Evolutionary conservation across 108 stramenopile species (phyloP).

Genomic region (Nitzschia sp.): DNA sequence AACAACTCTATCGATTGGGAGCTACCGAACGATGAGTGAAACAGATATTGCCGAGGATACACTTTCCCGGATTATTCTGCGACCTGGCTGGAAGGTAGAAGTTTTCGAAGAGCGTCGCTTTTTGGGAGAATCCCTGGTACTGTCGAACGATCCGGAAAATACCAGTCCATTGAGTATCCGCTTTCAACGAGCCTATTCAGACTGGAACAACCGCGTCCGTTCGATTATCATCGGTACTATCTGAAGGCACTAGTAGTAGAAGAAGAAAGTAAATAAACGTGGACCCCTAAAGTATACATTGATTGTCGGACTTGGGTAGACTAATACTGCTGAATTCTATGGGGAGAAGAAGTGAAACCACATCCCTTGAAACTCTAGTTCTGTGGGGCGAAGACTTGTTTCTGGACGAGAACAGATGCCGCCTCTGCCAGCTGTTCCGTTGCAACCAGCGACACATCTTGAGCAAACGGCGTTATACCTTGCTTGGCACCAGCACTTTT

Average conservation of each 20-base stretch:
- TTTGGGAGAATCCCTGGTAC: conserved; percentile 1
- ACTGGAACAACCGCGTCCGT: conserved; percentile 9
- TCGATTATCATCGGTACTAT: conserved; percentile 14
- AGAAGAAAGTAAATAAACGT: neutral
- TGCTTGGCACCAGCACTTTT: too few species aligned
- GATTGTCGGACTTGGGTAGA: neutral
- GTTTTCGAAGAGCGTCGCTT: conserved; percentile 5
- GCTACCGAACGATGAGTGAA: neutral
- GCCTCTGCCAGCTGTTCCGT: conserved; percentile 12
- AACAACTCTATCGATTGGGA: neutral
- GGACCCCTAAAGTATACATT: neutral
- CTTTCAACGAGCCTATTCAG: neutral
- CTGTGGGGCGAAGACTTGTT: conserved; percentile 13
- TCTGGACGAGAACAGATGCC: conserved; percentile 5
- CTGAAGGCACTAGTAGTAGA: neutral
- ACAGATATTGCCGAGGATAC: conserved; percentile 7
- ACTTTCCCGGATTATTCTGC: conserved; percentile 1
- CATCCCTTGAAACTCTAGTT: neutral
- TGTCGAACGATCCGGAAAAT: neutral
- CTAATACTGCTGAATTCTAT: too few species aligned
- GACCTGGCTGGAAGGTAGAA: conserved; percentile 2
- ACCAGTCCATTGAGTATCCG: neutral
- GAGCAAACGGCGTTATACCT: neutral
- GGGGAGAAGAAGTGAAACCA: too few species aligned
- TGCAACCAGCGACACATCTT: conserved; percentile 7